These are phyloP conservation scores for Macrolepiota fuliginosa DNA, from an alignment of 768 basidiomycete species.

Conservation along the genomic window DNA sequence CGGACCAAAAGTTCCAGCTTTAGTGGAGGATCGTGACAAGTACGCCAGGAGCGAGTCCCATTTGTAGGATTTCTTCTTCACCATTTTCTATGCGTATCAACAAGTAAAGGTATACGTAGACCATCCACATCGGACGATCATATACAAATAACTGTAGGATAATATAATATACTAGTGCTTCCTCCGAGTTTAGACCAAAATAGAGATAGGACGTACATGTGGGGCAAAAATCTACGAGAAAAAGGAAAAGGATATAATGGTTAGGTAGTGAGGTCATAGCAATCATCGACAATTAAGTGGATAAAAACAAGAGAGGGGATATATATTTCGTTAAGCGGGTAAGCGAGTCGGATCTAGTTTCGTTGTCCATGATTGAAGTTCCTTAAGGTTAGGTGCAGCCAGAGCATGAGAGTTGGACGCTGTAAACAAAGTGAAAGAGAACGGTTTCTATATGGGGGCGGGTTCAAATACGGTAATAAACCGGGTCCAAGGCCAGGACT, in stretches of 20 bases:
- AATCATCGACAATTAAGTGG: constrained; percentile 1
- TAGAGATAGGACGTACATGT: constrained; percentile 11
- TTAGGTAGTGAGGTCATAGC: background rate
- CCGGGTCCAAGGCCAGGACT: constrained; percentile 28
- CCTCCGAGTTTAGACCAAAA: background rate
- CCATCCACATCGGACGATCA: background rate
- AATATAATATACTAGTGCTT: constrained; percentile 1
- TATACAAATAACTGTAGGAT: constrained; percentile 10
- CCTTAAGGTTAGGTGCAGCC: constrained; percentile 77
- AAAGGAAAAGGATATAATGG: background rate
- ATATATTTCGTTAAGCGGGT: constrained; percentile 24
- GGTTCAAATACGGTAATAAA: constrained; percentile 1
- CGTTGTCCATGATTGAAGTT: constrained; percentile 79
- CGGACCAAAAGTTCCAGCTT: no score
- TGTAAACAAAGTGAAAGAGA: constrained; percentile 89
- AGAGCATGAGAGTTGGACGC: constrained; percentile 90
- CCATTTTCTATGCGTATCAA: background rate
- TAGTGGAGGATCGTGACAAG: no score
- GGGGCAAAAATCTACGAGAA: constrained; percentile 7
- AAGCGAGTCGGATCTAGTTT: constrained; percentile 83
- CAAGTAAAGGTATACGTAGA: background rate
- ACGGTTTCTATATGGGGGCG: constrained; percentile 58
- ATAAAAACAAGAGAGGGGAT: background rate
- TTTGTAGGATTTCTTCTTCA: background rate
- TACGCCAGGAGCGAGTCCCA: no score